Conservation (phyloP, 805 yeast species). For the Teunomyces kruisii region DNA sequence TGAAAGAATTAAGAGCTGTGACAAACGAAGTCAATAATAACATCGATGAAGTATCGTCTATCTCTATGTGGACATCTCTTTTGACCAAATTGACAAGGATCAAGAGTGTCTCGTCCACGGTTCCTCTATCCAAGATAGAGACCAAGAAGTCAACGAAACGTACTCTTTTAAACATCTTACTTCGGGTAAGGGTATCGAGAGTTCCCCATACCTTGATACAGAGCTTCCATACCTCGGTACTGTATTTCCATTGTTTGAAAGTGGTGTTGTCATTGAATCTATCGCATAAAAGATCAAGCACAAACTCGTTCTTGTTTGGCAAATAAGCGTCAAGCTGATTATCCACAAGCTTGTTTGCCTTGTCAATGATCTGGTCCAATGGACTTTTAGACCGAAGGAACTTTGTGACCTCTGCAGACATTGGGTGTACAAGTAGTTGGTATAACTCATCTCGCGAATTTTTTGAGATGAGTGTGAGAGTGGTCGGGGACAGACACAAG, state of each 20-base stretch:
- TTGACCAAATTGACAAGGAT: slow-evolving; percentile 18
- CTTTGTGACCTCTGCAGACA: slow-evolving; percentile 50
- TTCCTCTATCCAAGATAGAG: slow-evolving; percentile 10
- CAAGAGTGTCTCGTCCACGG: slow-evolving; percentile 11
- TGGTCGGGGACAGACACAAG: neutral
- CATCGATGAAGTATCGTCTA: slow-evolving; percentile 32
- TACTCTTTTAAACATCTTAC: slow-evolving; percentile 38
- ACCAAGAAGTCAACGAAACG: slow-evolving; percentile 17
- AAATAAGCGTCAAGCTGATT: slow-evolving; percentile 39
- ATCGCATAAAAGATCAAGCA: slow-evolving; percentile 60
- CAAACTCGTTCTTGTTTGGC: slow-evolving; percentile 55
- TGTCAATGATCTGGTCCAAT: slow-evolving; percentile 40
- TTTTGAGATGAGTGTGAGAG: slow-evolving; percentile 5
- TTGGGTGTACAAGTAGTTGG: neutral
- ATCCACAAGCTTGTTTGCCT: slow-evolving; percentile 32
- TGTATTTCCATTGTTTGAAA: slow-evolving; percentile 43
- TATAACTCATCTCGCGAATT: slow-evolving; percentile 1
- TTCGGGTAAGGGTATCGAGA: slow-evolving; percentile 23
- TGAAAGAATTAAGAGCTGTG: slow-evolving; percentile 2
- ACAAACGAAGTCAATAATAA: slow-evolving; percentile 18
- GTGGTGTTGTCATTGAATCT: slow-evolving; percentile 53
- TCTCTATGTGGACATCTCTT: slow-evolving; percentile 25
- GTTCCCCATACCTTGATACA: slow-evolving; percentile 41
- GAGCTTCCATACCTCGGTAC: slow-evolving; percentile 49
- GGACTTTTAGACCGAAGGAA: slow-evolving; percentile 55